phyloP scores from a whole-genome alignment of 2,329 filamentous ascomycete genomes.

The Verticillium tricorpus region DNA sequence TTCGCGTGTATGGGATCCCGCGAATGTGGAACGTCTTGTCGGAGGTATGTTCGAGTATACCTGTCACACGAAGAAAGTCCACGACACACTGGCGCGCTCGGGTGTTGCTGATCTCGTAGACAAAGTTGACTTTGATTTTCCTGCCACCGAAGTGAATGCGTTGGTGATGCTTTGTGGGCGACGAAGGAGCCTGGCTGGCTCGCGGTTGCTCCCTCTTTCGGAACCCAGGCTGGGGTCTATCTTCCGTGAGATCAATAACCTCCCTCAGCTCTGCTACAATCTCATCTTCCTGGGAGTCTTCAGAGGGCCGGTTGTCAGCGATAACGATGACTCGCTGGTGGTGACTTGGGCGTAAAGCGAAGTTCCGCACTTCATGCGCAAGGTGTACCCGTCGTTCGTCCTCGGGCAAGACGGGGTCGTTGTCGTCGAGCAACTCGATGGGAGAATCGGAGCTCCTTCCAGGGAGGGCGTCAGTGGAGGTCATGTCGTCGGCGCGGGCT shows the following conservation, averaged over 20 bases:
- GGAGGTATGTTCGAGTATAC: constrained; percentile 26
- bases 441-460: not conserved
- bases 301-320: not conserved
- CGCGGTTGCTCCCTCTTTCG: not conserved
- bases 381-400: constrained; percentile 1
- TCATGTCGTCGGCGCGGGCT: not conserved
- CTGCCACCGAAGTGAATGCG: not conserved
- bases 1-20: constrained; percentile 33
- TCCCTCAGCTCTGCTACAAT: constrained; percentile 15
- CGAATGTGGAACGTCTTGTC: constrained; percentile 23
- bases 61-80: constrained; percentile 36
- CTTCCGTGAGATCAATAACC: constrained; percentile 29
- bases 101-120: constrained; percentile 22
- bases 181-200: not conserved
- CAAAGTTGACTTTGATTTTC: constrained; percentile 16
- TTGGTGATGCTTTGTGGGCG: not conserved
- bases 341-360: not conserved
- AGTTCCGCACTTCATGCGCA: not conserved
- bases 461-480: not conserved
- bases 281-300: constrained; percentile 7
- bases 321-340: not conserved
- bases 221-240: constrained; percentile 6
- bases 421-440: not conserved
- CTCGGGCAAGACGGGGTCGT: not conserved
- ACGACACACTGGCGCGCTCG: constrained; percentile 18